Evolutionary conservation across 768 basidiomycete species (phyloP), one percentile per base, ranked within the genome.

Genomic region (Pleurotus sapidus): DNA sequence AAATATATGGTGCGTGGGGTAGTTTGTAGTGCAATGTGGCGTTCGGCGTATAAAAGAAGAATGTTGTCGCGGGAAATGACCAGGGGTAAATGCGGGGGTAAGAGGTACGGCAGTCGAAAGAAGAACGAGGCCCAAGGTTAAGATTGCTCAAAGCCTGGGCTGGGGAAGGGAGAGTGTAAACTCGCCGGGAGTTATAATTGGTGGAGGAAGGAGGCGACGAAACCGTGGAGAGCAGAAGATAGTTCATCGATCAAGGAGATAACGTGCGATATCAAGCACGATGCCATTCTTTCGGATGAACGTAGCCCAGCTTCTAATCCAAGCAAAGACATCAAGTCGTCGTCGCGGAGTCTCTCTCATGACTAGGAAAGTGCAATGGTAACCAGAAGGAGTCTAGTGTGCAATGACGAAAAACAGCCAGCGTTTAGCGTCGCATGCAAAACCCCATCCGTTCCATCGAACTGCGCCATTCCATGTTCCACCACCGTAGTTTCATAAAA

Each of bases 211-310:
- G 46, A n/a, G 43, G 43, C 20, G 46, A 34, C 30, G 46, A 14
- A 48, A 25, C 17, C n/a, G 27, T 15, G 27, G 27, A 12, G 23
- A 27, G 49, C 37, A 50, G 49, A 50, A 50, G 30, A 50, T 34
- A 30, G 64, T 65, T 71, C 67, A 79, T 78, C 75, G 73, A 79
- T 79, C 77, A 70, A 76, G 77, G 70, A 78, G 72, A 72, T 61
- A 63, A 66, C 70, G 72, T 69, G 68, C 66, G 65, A 63, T 56
- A 47, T 63, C 64, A 62, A 65, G 63, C 64, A 67, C 63, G 68
- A 60, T 67, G 62, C 55, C 47, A 56, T 60, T 59, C 63, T 63
- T 49, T 63, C 58, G 60, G 49, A 57, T 49, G 60, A 56, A 59
- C 60, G n/a, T 18, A 53, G 25, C 14, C 51, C 51, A 54, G 46